phyloP scores from a whole-genome alignment of 129 eudicot species.

The Silybum marianum region DNA sequence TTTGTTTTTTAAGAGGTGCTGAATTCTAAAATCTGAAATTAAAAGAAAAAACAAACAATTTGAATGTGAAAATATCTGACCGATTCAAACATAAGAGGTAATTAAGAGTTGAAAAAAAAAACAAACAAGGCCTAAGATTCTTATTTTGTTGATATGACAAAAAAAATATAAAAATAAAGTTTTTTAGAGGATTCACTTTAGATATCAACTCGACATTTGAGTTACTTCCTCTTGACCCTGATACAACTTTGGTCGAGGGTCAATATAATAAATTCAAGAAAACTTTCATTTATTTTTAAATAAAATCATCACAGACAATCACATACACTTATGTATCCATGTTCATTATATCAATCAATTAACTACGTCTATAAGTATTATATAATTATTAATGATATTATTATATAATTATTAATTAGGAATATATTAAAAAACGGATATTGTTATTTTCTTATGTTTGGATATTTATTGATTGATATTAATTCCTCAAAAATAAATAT shows the following conservation, averaged over 20 bases:
- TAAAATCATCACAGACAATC: neutral
- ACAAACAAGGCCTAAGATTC: too few relatives aligned
- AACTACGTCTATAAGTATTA: neutral
- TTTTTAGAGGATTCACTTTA: too few relatives aligned
- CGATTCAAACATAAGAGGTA: too few relatives aligned
- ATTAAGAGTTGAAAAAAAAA: too few relatives aligned
- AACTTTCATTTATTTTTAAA: neutral
- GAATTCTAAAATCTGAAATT: too few relatives aligned
- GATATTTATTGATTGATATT: neutral
- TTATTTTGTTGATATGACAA: too few relatives aligned
- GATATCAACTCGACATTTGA: neutral
- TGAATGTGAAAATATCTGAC: too few relatives aligned
- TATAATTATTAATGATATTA: neutral
- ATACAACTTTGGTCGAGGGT: neutral
- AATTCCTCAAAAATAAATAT: neutral
- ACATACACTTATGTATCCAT: neutral
- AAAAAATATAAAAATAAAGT: too few relatives aligned
- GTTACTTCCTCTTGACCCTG: neutral
- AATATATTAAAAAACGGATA: neutral
- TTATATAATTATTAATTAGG: neutral
- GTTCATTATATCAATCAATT: neutral
- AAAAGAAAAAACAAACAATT: too few relatives aligned
- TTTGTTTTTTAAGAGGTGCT: too few relatives aligned
- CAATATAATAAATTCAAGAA: neutral
- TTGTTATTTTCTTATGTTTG: neutral